These are phyloP conservation scores for Medicago arabica DNA, from an alignment of 306 rosid genomes.

Conservation along the genomic window DNA sequence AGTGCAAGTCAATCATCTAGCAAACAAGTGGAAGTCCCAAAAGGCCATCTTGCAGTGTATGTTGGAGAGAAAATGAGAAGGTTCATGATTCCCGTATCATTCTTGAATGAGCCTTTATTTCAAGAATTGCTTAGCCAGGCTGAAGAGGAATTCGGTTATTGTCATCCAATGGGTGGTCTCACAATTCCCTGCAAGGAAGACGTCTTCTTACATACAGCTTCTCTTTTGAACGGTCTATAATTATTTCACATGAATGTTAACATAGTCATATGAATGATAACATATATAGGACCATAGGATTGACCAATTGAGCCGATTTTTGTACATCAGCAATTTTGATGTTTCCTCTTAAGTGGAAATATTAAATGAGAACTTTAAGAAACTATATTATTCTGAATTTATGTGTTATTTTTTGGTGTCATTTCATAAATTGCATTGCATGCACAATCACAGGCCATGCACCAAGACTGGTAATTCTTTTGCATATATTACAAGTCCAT, in stretches of 20 bases:
- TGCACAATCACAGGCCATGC: background rate
- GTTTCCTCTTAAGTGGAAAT: too few species aligned
- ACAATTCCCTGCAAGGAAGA: conserved; percentile 59
- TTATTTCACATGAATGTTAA: background rate
- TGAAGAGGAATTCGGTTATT: conserved; percentile 57
- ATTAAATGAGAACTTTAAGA: conserved; percentile 1
- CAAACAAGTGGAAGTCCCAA: conserved; percentile 45
- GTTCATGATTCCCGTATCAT: conserved; percentile 48
- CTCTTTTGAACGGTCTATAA: conserved; percentile 33
- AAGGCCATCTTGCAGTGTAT: conserved; percentile 50
- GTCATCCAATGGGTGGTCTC: conserved; percentile 60
- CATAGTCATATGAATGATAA: too few species aligned
- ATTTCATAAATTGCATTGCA: background rate
- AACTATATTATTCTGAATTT: background rate
- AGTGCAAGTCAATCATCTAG: background rate
- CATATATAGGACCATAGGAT: background rate
- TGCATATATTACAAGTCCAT: too few species aligned
- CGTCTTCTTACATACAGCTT: conserved; percentile 43
- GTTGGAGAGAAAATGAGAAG: conserved; percentile 60
- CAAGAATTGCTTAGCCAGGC: conserved; percentile 45
- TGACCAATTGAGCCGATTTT: conserved; percentile 22
- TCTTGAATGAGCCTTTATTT: conserved; percentile 53
- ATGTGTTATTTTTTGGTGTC: background rate
- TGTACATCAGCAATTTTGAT: conserved; percentile 10
- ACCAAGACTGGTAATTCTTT: background rate